phyloP scores from a whole-genome alignment of 2,329 filamentous ascomycete genomes.

The Metarhizium anisopliae region DNA sequence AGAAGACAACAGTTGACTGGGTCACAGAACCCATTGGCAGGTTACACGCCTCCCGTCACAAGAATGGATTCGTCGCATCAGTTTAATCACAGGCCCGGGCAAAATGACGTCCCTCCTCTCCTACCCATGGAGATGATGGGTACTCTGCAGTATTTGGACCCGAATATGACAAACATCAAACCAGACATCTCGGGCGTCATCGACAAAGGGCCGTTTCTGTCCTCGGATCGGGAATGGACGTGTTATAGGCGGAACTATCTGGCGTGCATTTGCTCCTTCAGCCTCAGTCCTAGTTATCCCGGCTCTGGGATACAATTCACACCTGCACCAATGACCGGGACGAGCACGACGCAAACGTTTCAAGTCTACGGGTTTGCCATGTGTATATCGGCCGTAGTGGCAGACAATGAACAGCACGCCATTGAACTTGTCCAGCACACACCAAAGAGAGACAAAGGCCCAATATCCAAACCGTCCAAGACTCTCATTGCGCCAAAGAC shows the following conservation, averaged over 20 bases:
- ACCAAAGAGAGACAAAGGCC: slow-evolving; percentile 83
- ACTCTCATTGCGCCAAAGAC: slow-evolving; percentile 59
- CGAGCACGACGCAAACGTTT: slow-evolving; percentile 37
- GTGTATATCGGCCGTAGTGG: slow-evolving; percentile 74
- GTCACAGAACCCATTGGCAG: slow-evolving; percentile 38
- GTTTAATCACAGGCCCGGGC: slow-evolving; percentile 22
- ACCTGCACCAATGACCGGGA: slow-evolving; percentile 13
- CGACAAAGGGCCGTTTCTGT: slow-evolving; percentile 81
- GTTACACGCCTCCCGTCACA: slow-evolving; percentile 32
- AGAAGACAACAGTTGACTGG: slow-evolving; percentile 46
- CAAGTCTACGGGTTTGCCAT: slow-evolving; percentile 70
- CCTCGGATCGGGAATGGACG: slow-evolving; percentile 71
- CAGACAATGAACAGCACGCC: slow-evolving; percentile 63
- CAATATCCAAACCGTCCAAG: slow-evolving; percentile 63
- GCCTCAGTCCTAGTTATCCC: slow-evolving; percentile 48
- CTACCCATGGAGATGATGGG: slow-evolving; percentile 42
- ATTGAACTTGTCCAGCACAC: slow-evolving; percentile 88
- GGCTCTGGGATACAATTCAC: slow-evolving; percentile 42
- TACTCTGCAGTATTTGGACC: slow-evolving; percentile 52
- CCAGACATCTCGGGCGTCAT: slow-evolving; percentile 71
- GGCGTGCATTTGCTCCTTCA: slow-evolving; percentile 72
- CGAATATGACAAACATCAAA: slow-evolving; percentile 42
- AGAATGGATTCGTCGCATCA: slow-evolving; percentile 39
- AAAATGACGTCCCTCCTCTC: slow-evolving; percentile 43
- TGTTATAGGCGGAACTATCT: slow-evolving; percentile 92